phyloP scores from a whole-genome alignment of 768 basidiomycete species.

The Pseudohyphozyma bogoriensis region DNA sequence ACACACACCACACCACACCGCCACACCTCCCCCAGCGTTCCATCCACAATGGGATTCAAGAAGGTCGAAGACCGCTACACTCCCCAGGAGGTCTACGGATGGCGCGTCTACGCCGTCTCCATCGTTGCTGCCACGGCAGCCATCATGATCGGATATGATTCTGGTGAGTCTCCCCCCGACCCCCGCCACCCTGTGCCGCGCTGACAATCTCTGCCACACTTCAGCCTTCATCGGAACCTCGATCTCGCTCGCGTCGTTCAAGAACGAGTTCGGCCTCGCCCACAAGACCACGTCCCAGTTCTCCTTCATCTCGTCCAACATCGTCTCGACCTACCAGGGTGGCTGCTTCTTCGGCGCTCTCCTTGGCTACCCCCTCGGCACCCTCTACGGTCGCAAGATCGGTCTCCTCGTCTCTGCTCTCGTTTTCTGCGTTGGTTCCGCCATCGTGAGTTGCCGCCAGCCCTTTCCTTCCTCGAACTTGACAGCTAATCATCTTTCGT shows the following conservation, averaged over 20 bases:
- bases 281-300: slow-evolving; percentile 32
- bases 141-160: slow-evolving; percentile 15
- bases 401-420: slow-evolving; percentile 45
- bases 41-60: neutral
- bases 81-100: slow-evolving; percentile 11
- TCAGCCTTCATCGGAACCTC: slow-evolving; percentile 46
- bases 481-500: too few relatives aligned
- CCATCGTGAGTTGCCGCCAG: slow-evolving; percentile 47
- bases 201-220: slow-evolving; percentile 17
- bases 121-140: slow-evolving; percentile 18
- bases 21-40: neutral
- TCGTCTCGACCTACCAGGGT: slow-evolving; percentile 46
- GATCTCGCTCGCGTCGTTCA: slow-evolving; percentile 43
- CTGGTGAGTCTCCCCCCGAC: neutral
- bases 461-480: neutral
- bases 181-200: too few relatives aligned
- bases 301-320: slow-evolving; percentile 42
- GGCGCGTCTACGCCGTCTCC: slow-evolving; percentile 3
- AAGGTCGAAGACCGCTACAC: slow-evolving; percentile 18
- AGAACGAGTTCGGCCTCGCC: slow-evolving; percentile 43
- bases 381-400: slow-evolving; percentile 47
- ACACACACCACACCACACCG: neutral
- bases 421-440: slow-evolving; percentile 55
- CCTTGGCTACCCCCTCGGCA: slow-evolving; percentile 48
- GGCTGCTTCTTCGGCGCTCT: slow-evolving; percentile 57